These are phyloP conservation scores for Mycosphaerella sp. DNA, from an alignment of 2,329 filamentous ascomycete species.

Conservation along the genomic window DNA sequence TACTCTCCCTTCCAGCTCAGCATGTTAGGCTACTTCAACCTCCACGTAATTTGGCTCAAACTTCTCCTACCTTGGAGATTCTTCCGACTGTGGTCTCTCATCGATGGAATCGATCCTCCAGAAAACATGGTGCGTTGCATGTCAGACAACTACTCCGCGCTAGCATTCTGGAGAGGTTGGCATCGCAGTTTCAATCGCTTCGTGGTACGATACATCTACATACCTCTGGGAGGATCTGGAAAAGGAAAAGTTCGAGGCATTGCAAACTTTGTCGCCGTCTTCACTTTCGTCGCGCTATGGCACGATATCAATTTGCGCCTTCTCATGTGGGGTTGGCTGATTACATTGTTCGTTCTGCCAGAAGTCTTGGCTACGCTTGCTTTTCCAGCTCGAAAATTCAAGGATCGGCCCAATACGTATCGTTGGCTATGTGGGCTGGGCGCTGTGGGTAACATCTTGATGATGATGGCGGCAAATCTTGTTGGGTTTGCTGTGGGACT, in stretches of 20 bases:
- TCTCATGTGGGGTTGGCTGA: conserved; percentile 93
- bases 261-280: conserved; percentile 73
- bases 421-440: conserved; percentile 74
- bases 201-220: conserved; percentile 88
- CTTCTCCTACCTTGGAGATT: conserved; percentile 95
- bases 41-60: conserved; percentile 97
- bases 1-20: conserved; percentile 85
- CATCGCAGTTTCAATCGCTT: conserved; percentile 93
- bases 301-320: conserved; percentile 90
- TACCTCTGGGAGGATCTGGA: conserved; percentile 72
- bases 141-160: conserved; percentile 84
- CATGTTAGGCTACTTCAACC: conserved; percentile 90
- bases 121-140: conserved; percentile 99
- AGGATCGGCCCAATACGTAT: conserved; percentile 62
- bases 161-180: conserved; percentile 94
- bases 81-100: conserved; percentile 90
- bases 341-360: conserved; percentile 88
- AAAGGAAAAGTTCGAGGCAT: conserved; percentile 54
- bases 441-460: conserved; percentile 74
- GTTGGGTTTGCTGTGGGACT: conserved; percentile 91
- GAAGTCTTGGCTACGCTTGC: conserved; percentile 67
- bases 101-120: conserved; percentile 87
- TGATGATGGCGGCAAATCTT: conserved; percentile 94
- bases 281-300: conserved; percentile 97
- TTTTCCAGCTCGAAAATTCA: conserved; percentile 71